Conservation (phyloP, 1,284 basidiomycete species). For the Tetrapyrgos nigripes region DNA sequence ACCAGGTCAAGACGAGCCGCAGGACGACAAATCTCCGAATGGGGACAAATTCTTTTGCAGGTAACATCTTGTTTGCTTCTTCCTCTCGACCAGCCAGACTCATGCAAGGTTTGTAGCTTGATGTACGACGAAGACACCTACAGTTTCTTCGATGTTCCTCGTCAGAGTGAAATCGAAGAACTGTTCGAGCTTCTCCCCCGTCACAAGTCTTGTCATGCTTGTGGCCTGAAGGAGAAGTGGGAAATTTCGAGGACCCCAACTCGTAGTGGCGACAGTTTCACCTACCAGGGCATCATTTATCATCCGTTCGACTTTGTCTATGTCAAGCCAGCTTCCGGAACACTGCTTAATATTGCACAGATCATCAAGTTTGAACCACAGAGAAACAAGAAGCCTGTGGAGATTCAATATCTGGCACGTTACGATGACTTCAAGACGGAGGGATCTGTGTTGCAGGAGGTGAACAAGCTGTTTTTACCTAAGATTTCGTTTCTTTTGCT, state of each 20-base stretch:
- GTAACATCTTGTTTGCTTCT: conserved; percentile 37
- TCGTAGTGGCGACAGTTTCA: conserved; percentile 35
- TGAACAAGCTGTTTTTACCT: not conserved
- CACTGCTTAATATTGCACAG: conserved; percentile 58
- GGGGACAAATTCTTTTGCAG: conserved; percentile 61
- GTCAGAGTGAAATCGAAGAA: conserved; percentile 31
- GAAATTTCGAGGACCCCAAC: conserved; percentile 7
- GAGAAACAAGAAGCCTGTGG: conserved; percentile 36
- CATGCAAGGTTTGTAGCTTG: conserved; percentile 35
- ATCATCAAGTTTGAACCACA: conserved; percentile 46
- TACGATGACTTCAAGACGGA: not conserved
- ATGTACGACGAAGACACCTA: conserved; percentile 51
- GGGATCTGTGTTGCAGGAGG: conserved; percentile 2
- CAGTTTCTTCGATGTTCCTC: conserved; percentile 51
- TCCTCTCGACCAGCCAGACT: conserved; percentile 11
- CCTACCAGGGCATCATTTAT: conserved; percentile 48
- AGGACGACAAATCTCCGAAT: conserved; percentile 42
- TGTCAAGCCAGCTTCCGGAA: conserved; percentile 36
- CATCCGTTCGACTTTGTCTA: conserved; percentile 69
- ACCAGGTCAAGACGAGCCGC: conserved; percentile 48
- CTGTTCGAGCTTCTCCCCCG: conserved; percentile 38
- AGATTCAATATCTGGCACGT: not conserved
- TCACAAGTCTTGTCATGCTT: conserved; percentile 52
- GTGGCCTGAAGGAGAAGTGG: conserved; percentile 41
- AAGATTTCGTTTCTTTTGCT: not conserved